Evolutionary conservation across 441 rosid species (phyloP), one percentile per base, ranked within the genome.

Genomic region (Viola pubescens): DNA sequence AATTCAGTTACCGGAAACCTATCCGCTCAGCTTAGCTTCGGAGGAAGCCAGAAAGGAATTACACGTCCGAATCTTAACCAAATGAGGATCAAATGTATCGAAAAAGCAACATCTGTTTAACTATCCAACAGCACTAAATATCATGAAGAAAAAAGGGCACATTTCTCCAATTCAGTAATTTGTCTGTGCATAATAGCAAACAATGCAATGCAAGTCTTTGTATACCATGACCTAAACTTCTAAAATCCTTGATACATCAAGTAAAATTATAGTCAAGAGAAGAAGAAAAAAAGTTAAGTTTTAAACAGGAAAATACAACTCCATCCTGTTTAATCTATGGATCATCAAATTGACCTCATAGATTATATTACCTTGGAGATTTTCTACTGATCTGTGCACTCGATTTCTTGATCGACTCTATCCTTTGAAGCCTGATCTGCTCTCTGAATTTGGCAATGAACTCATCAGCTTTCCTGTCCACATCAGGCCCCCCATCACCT

Each of bases 371-470:
- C 75, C 74, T 73, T n/a, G 70, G 39, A 44, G 74, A 47, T 60
- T 70, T 87, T 59, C 56, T 66, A 37, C 74, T 71, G 50, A 76
- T 75, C 61, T 78, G 84, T 37, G 64, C 71, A 63, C 79, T 79
- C 7, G 97, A 80, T 82, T 75, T 81, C 81, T 88, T 90, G 69
- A 90, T 90, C 4, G 87, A 86, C 49, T 83, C 95, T 14, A 88
- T 90, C 72, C 97, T 84, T 59, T 94, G 98, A 42, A 94, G 88
- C 82, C 97, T 80, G 62, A 94, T 94, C 62, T 94, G 98, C 82
- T 94, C 97, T 67, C 97, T 85, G 80, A 90, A 85, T 76, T 85
- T 94, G 38, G 97, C 91, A 62, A 94, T 94, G 82, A 94, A 94
- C 72, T 88, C 97, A 58, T 81, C 96, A 0, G 98, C 98, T 60